Conservation (phyloP, 2,329 filamentous ascomycete species). For the Neurospora sp. region DNA sequence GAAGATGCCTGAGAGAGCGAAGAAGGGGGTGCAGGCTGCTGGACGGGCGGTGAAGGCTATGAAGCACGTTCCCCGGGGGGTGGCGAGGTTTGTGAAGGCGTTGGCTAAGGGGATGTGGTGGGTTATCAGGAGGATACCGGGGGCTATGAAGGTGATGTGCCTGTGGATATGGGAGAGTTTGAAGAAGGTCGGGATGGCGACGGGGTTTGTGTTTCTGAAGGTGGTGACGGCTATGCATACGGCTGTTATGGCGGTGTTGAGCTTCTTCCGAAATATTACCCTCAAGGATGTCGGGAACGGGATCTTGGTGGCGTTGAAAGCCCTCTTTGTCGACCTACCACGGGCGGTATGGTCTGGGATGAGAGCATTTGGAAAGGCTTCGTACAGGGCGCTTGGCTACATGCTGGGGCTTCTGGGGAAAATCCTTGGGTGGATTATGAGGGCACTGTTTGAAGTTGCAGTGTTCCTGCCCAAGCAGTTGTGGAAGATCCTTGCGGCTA, state of each 20-base stretch:
- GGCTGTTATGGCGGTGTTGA: constrained; percentile 21
- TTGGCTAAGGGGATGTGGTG: constrained; percentile 13
- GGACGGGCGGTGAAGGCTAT: constrained; percentile 8
- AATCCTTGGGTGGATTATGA: constrained; percentile 19
- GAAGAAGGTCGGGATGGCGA: constrained; percentile 17
- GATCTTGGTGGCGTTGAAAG: constrained; percentile 19
- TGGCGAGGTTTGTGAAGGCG: constrained; percentile 13
- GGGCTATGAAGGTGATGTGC: constrained; percentile 17
- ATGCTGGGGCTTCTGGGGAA: constrained; percentile 24
- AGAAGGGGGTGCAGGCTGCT: constrained; percentile 12
- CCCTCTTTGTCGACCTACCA: constrained; percentile 20
- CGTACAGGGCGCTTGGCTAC: constrained; percentile 19
- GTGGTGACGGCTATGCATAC: constrained; percentile 29
- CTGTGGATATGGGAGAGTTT: constrained; percentile 24
- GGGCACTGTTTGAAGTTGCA: constrained; percentile 21
- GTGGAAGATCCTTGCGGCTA: constrained; percentile 22
- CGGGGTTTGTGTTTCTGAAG: constrained; percentile 18
- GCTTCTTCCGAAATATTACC: constrained; percentile 27
- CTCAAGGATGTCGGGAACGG: constrained; percentile 31
- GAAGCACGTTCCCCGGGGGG: constrained; percentile 17
- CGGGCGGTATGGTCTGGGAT: constrained; percentile 18
- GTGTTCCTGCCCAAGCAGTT: constrained; percentile 26
- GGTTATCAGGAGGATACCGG: constrained; percentile 17
- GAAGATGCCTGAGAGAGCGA: constrained; percentile 20
- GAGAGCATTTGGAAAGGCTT: constrained; percentile 14